phyloP scores from a whole-genome alignment of 805 yeast species.

The Suhomyces faveliae region DNA sequence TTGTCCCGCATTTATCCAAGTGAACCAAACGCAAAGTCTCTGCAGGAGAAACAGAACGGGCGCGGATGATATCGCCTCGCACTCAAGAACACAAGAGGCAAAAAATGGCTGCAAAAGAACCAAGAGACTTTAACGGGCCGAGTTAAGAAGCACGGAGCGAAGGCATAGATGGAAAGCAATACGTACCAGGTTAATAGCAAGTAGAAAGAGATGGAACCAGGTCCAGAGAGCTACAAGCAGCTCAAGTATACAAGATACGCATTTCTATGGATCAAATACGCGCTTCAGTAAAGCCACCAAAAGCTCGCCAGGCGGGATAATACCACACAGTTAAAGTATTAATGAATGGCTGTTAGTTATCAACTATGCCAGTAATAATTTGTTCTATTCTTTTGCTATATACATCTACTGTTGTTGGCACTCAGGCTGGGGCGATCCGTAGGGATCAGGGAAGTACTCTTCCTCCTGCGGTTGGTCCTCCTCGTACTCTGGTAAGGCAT shows the following conservation, averaged over 20 bases:
- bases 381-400: constrained; percentile 20
- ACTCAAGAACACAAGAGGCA: constrained; percentile 20
- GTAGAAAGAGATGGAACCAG: constrained; percentile 46
- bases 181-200: constrained; percentile 48
- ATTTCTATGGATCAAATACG: constrained; percentile 66
- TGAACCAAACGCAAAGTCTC: constrained; percentile 76
- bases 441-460: constrained; percentile 12
- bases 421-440: constrained; percentile 30
- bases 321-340: too few relatives aligned
- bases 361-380: too few relatives aligned
- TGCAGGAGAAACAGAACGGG: constrained; percentile 60
- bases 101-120: constrained; percentile 25
- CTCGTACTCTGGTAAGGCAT: constrained; percentile 32
- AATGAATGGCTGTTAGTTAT: too few relatives aligned
- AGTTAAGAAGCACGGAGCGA: constrained; percentile 63
- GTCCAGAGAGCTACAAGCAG: constrained; percentile 48
- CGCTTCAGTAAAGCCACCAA: constrained; percentile 47
- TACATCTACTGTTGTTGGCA: constrained; percentile 30
- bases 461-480: constrained; percentile 15
- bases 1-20: constrained; percentile 39
- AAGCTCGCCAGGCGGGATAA: constrained; percentile 44
- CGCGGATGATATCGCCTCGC: constrained; percentile 56
- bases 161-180: constrained; percentile 51
- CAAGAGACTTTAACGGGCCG: constrained; percentile 39
- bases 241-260: constrained; percentile 67